Percentiles rank a stretch among this genome's conserved stretches.
Evolutionary conservation across 768 basidiomycete species (phyloP).

Genomic region (Cubamyces sp.): DNA sequence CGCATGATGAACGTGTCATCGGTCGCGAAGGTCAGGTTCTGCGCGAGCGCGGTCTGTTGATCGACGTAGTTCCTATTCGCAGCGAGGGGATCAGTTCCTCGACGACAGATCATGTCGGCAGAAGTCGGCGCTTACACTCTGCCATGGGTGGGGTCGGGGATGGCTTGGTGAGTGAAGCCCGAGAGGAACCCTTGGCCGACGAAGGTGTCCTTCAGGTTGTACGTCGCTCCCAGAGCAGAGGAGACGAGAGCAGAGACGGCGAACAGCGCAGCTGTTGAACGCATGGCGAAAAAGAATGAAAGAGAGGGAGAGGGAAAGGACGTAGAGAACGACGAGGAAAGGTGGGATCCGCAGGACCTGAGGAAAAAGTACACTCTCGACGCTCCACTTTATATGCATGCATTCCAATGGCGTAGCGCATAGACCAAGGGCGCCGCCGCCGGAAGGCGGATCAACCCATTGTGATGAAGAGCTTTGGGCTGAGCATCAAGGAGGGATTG

Average conservation of each 20-base stretch:
- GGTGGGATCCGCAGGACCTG: constrained; percentile 21
- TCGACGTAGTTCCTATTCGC: constrained; percentile 47
- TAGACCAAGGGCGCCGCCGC: background rate
- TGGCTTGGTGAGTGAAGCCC: constrained; percentile 51
- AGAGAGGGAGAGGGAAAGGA: constrained; percentile 1
- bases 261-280: constrained; percentile 24
- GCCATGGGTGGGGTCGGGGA: constrained; percentile 67
- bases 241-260: constrained; percentile 25
- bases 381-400: constrained; percentile 21
- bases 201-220: constrained; percentile 27
- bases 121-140: constrained; percentile 53
- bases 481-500: background rate
- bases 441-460: constrained; percentile 15
- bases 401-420: constrained; percentile 6
- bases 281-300: constrained; percentile 19
- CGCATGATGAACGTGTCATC: constrained; percentile 58
- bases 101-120: background rate
- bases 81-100: background rate
- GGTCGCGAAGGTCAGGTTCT: constrained; percentile 62
- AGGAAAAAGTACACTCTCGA: constrained; percentile 1
- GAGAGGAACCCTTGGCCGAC: constrained; percentile 46
- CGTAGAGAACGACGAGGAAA: constrained; percentile 9
- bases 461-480: constrained; percentile 6
- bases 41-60: constrained; percentile 50
- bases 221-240: constrained; percentile 30